Evolutionary conservation across 2,329 filamentous ascomycete genomes (phyloP).

Genomic region (Elsinoe batatas): DNA sequence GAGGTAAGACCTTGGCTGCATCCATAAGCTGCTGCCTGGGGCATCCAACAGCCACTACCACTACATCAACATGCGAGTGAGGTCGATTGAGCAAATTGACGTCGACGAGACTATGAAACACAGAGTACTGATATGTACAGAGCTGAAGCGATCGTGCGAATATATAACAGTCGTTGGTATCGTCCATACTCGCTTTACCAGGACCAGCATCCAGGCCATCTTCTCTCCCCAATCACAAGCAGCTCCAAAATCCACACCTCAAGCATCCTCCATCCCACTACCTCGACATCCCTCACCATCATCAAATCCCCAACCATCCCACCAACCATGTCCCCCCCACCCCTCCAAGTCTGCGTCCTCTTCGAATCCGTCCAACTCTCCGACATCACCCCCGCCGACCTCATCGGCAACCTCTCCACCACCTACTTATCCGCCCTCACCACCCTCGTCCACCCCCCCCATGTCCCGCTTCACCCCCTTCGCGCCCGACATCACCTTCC

Average conservation of each 20-base stretch:
- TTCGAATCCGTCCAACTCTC: constrained; percentile 32
- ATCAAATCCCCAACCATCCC: neutral
- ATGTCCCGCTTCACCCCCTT: constrained; percentile 18
- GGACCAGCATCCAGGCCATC: neutral
- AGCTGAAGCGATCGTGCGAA: no score
- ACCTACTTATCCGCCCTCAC: constrained; percentile 19
- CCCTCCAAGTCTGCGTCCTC: constrained; percentile 34
- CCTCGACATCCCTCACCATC: no score
- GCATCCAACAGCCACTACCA: neutral
- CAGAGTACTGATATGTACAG: neutral
- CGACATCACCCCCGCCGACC: constrained; percentile 33
- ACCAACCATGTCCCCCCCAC: constrained; percentile 30
- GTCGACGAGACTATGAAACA: neutral
- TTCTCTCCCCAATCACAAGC: neutral
- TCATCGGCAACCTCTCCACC: constrained; percentile 30
- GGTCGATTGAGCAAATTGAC: neutral
- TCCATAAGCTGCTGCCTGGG: neutral
- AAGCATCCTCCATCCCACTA: no score
- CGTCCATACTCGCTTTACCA: neutral
- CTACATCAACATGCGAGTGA: neutral
- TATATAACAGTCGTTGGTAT: neutral
- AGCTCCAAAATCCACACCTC: neutral
- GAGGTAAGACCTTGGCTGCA: neutral
- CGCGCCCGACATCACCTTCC: constrained; percentile 28
- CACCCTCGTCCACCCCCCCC: constrained; percentile 20